phyloP scores from a whole-genome alignment of 2,329 filamentous ascomycete species.

The Sphaerulina musiva region DNA sequence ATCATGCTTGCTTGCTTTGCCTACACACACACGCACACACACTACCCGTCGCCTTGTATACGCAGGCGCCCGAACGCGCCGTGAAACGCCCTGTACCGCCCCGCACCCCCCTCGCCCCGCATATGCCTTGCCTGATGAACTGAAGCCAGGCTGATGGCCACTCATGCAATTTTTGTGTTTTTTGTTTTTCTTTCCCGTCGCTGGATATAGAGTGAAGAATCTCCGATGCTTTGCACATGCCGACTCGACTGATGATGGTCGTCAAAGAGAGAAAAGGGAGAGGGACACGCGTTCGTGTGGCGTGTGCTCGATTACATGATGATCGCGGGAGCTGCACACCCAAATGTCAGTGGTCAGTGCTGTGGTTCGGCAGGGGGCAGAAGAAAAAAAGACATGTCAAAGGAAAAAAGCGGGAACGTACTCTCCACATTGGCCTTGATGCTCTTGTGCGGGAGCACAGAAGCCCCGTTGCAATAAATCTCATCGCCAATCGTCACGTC shows the following conservation, averaged over 20 bases:
- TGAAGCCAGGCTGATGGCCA: background rate
- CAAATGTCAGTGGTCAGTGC: slow-evolving; percentile 7
- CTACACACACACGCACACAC: background rate
- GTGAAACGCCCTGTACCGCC: slow-evolving; percentile 3
- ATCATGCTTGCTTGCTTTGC: too few relatives aligned
- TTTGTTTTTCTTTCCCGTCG: background rate
- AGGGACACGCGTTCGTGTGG: background rate
- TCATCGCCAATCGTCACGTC: slow-evolving; percentile 97
- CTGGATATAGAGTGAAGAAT: slow-evolving; percentile 14
- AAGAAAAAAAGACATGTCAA: background rate
- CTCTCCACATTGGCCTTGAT: slow-evolving; percentile 97
- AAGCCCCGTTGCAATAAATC: slow-evolving; percentile 90
- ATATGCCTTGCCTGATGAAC: background rate
- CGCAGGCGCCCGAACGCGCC: slow-evolving; percentile 2
- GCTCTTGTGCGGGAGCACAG: slow-evolving; percentile 92
- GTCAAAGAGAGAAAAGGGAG: background rate
- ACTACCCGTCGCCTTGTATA: background rate
- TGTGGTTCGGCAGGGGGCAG: background rate
- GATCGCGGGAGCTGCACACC: slow-evolving; percentile 20
- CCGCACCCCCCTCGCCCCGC: background rate
- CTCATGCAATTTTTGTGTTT: background rate
- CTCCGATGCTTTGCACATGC: slow-evolving; percentile 2
- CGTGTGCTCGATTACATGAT: slow-evolving; percentile 19
- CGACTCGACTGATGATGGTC: background rate
- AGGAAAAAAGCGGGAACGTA: slow-evolving; percentile 35